Evolutionary conservation across 495 filamentous ascomycete species (phyloP), one percentile per base, ranked within the genome.

Genomic region (Glutinoglossum americanum): DNA sequence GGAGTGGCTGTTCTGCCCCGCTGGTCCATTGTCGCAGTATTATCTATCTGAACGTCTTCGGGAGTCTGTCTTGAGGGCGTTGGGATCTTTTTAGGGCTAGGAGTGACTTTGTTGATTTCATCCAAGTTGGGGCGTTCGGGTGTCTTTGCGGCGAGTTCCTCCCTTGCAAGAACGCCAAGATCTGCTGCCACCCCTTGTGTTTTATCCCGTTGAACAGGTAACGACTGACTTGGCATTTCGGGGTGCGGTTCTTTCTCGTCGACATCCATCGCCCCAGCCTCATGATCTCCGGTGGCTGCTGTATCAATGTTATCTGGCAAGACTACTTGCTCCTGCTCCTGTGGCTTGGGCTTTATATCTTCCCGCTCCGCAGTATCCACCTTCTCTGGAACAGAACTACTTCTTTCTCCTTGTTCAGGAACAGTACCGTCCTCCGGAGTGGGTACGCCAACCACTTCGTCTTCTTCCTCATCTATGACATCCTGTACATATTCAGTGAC

Each of bases 1-100:
- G 49, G 49, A 53, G 25, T 11, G 26, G 1, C 26, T 53, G 23
- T 4, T 53, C 23, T 19, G 5, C 9, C 19, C 11, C 19, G 49
- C 6, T 17, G 11, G 23, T 53, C 49, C 5, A 53, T 19, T 13
- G 27, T 39, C 30, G 61, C 56, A 41, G 57, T 55, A 55, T 66
- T 59, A 28, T 66, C 32, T 61, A 63, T 63, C 48, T 66, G 60
- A 28, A 61, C 56, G 55, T 65, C 64, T 55, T 35, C 32, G 3
- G 30, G 10, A 11, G 3, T 6, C 23, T 30, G 49, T 10, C 41
- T 4, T 10, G 19, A 10, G 41, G 41, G 7, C 15, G 37, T 45
- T 37, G 51, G 23, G 19, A 19, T 37, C 28, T n/a, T 25, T 7
- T 54, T 23, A 11, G 33, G 28, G 51, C 51, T 37, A 11, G 11